Evolutionary conservation across 2,329 filamentous ascomycete species (phyloP), one percentile per base, ranked within the genome.

Genomic region (Colletotrichum karsti): DNA sequence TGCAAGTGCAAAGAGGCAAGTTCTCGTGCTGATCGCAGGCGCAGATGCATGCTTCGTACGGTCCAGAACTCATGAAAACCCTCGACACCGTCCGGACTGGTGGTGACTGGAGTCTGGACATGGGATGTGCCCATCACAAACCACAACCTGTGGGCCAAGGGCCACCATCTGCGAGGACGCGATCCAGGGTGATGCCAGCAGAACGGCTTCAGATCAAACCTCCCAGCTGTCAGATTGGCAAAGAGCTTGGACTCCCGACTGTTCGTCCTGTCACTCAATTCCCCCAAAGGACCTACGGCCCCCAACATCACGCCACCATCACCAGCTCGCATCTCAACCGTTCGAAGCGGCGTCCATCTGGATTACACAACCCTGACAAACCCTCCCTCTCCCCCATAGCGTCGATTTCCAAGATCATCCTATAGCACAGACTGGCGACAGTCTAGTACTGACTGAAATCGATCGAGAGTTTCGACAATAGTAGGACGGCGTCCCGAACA

Each of bases 281-380:
- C 41, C 26, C 28, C 44, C 44, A 51, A 41, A 30, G 33, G 30
- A 41, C 35, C 35, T 37, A n/a, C 7, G 6, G 26, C 56, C 50
- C 18, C 41, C 41, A 30, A 54, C 46, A 64, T 64, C 46, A 64
- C 64, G 60, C 60, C 60, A 58, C 46, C 24, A 41, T 30, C 51
- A 44, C 39, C 48, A 33, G 63, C 58, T 44, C 28, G 7, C 35
- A 35, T 35, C 24, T 48, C 41, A 56, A 35, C 51, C 24, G 12
- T 55, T 37, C 56, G 15, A 28, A 33, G 50, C 39, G 26, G 48
- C 57, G 39, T 8, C 28, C 30, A 48, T 48, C 41, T 30, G 44
- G 53, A 67, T 67, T 67, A 64, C 53, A 51, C 44, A 67, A 20
- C 46, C 22, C 30, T 58, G 46, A 59, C 64, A 54, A 56, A 64